Conservation (phyloP, 768 basidiomycete genomes). For the Mycena amicta region DNA sequence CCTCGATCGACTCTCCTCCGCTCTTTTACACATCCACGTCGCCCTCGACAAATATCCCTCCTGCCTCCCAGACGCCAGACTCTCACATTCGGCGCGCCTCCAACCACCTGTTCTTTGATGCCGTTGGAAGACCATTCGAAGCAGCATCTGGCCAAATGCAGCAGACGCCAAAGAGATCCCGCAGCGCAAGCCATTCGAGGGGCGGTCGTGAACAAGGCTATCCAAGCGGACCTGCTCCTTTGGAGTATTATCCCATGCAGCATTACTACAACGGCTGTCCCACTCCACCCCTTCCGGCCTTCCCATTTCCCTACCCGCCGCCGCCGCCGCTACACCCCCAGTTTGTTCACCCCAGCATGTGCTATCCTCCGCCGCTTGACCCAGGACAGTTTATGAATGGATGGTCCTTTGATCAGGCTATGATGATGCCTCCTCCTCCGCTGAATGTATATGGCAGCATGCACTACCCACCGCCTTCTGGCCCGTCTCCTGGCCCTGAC, state of each 20-base stretch:
- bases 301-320: constrained; percentile 13
- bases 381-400: constrained; percentile 19
- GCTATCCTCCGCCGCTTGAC: constrained; percentile 14
- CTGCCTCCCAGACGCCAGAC: constrained; percentile 20
- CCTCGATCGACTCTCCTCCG: constrained; percentile 16
- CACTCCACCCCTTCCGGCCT: constrained; percentile 9
- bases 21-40: constrained; percentile 36
- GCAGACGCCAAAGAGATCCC: constrained; percentile 11
- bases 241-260: constrained; percentile 16
- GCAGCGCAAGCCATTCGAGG: constrained; percentile 14
- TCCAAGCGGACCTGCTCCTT: constrained; percentile 5
- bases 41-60: not conserved
- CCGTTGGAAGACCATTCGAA: constrained; percentile 28
- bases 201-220: constrained; percentile 8
- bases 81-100: constrained; percentile 35
- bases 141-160: constrained; percentile 9
- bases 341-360: not conserved
- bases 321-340: too few species aligned
- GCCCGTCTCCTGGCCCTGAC: constrained; percentile 5
- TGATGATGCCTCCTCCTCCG: constrained; percentile 19
- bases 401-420: constrained; percentile 32
- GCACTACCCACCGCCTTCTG: constrained; percentile 7
- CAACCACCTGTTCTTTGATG: constrained; percentile 43
- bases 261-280: constrained; percentile 14
- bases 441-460: constrained; percentile 9